Evolutionary conservation across 2,329 filamentous ascomycete genomes (phyloP), one percentile per base, ranked within the genome.

Genomic region (Xylaria sp.): DNA sequence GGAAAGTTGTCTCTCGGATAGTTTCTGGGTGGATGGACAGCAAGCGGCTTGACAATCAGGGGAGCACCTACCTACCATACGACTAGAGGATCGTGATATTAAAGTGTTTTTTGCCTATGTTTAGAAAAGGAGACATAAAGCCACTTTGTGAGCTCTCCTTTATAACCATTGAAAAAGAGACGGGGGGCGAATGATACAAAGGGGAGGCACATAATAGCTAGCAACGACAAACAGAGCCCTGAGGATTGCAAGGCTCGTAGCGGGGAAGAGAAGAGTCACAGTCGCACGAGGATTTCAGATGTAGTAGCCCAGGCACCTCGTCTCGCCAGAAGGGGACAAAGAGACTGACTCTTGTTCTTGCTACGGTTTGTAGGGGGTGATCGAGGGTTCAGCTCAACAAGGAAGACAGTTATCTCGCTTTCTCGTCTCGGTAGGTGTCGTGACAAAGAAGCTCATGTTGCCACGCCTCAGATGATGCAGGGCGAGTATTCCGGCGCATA

Each of bases 141-240:
- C 13, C n/a, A 48, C 56, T 60, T 53, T 63, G 49, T 59, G 40
- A 52, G 48, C 40, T 47, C 26, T 57, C 41, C 52, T 57, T 60
- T 60, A 44, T 51, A 37, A 9, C 13, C 42, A 18, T 48, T 54
- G 40, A 64, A 60, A 59, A 57, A 59, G 44, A 39, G 39, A 39
- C 48, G 51, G 54, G 44, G 47, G 54, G 41, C 34, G 49, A 45
- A 18, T 46, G 34, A 51, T 43, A 66, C 61, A 66, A 67, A 67
- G 59, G 18, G 24, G 16, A n/a, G n/a, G 21, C 9, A 13, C 39
- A 52, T 26, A 48, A 44, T 42, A 44, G 34, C 20, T 39, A 24
- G 17, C 24, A 48, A 42, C 26, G 44, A 53, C 26, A 54, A 59
- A 40, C 44, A 45, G 26, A 38, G 44, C 39, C 39, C n/a, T 21